These are phyloP conservation scores for Solanum hybrid DNA, from an alignment of 305 asterid genomes.

Conservation along the genomic window DNA sequence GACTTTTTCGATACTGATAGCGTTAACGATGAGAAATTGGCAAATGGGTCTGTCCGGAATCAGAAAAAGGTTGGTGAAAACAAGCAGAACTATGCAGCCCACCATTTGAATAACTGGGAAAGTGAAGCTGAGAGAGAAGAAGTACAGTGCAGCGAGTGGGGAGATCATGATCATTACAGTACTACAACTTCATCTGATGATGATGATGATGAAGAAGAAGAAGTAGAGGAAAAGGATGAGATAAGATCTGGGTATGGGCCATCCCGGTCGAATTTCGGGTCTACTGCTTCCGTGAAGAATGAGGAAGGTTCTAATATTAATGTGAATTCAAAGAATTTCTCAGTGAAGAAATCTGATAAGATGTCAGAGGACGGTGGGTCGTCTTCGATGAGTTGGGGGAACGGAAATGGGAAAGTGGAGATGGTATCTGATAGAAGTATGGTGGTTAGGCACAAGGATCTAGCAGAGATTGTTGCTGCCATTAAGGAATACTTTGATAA, in stretches of 20 bases:
- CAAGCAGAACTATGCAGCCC: background rate
- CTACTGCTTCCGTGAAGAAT: conserved; percentile 19
- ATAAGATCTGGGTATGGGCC: conserved; percentile 58
- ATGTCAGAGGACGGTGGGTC: conserved; percentile 41
- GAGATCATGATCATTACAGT: conserved; percentile 76
- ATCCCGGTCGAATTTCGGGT: conserved; percentile 38
- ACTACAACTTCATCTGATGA: conserved; percentile 40
- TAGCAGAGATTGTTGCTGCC: conserved; percentile 82
- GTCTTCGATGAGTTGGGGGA: conserved; percentile 70
- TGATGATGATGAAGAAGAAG: conserved; percentile 45
- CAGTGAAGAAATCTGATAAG: conserved; percentile 41
- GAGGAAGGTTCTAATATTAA: conserved; percentile 22
- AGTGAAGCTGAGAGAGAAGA: conserved; percentile 80
- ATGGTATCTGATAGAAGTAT: conserved; percentile 47
- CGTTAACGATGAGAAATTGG: conserved; percentile 41
- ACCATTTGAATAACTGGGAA: conserved; percentile 9
- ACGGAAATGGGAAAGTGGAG: conserved; percentile 32
- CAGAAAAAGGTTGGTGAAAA: background rate
- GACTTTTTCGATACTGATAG: conserved; percentile 18
- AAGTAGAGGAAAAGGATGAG: conserved; percentile 40
- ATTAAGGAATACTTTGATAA: conserved; percentile 73
- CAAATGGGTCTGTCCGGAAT: background rate
- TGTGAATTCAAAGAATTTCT: conserved; percentile 1
- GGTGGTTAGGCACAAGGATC: conserved; percentile 80
- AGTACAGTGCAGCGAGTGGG: conserved; percentile 96